These are phyloP conservation scores for Pharnaceum exiguum DNA, from an alignment of 148 eudicot genomes.

Conservation along the genomic window DNA sequence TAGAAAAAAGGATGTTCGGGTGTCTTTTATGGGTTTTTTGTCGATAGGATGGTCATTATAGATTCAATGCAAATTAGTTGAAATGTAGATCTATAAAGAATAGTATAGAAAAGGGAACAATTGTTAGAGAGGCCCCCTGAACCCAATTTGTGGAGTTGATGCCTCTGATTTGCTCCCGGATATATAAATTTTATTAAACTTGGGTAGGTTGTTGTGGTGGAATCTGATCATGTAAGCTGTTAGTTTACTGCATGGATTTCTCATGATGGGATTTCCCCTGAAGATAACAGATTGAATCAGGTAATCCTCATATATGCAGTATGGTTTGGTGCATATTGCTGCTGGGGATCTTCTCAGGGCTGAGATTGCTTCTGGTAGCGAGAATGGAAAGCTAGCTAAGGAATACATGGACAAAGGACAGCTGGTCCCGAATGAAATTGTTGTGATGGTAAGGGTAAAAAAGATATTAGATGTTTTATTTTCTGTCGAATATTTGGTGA, in stretches of 20 bases:
- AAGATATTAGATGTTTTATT: not conserved
- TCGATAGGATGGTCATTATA: too few species aligned
- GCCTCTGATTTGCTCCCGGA: not conserved
- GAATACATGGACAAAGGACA: slow-evolving; percentile 95
- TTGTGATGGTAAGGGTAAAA: slow-evolving; percentile 57
- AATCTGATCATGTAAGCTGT: not conserved
- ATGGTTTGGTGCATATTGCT: slow-evolving; percentile 91
- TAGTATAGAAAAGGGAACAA: too few species aligned
- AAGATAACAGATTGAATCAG: slow-evolving; percentile 42
- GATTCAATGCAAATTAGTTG: too few species aligned
- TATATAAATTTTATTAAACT: not conserved
- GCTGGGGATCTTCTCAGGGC: slow-evolving; percentile 94
- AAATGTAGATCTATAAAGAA: too few species aligned
- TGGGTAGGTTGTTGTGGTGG: not conserved
- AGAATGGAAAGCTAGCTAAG: slow-evolving; percentile 78
- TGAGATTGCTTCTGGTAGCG: slow-evolving; percentile 80
- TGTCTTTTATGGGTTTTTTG: too few species aligned
- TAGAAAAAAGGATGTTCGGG: too few species aligned
- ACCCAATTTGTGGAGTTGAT: too few species aligned
- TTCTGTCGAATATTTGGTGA: slow-evolving; percentile 13
- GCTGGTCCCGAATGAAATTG: slow-evolving; percentile 92
- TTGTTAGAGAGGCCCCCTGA: too few species aligned
- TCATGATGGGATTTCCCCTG: slow-evolving; percentile 29
- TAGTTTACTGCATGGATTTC: slow-evolving; percentile 19
- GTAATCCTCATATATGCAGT: slow-evolving; percentile 66